phyloP scores from a whole-genome alignment of 164 flowering plant genomes.

The Sextonia rubra region DNA sequence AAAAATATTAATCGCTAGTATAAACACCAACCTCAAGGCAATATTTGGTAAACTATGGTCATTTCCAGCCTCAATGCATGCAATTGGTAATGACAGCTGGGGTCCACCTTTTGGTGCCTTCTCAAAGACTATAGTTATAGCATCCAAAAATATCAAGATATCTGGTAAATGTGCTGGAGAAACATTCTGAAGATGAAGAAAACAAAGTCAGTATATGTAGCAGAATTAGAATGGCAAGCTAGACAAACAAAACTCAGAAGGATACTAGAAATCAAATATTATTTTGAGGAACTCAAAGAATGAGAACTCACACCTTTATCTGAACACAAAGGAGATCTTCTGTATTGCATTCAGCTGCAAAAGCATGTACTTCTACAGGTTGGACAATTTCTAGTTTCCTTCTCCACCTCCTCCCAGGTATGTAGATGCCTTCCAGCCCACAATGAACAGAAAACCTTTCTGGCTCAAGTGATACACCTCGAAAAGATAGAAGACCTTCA shows the following conservation, averaged over 20 bases:
- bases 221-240: slow-evolving; percentile 3
- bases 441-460: slow-evolving; percentile 90
- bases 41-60: slow-evolving; percentile 77
- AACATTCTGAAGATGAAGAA: slow-evolving; percentile 63
- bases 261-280: not conserved
- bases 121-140: slow-evolving; percentile 81
- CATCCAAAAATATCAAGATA: slow-evolving; percentile 71
- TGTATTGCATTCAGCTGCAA: slow-evolving; percentile 87
- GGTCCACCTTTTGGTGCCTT: slow-evolving; percentile 77
- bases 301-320: slow-evolving; percentile 58
- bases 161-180: slow-evolving; percentile 78
- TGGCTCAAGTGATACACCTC: slow-evolving; percentile 78
- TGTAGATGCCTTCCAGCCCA: slow-evolving; percentile 87
- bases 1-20: not conserved
- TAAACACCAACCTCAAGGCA: slow-evolving; percentile 64
- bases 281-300: not conserved
- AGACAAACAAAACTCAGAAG: not conserved
- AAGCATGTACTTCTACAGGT: slow-evolving; percentile 78
- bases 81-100: slow-evolving; percentile 67
- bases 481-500: slow-evolving; percentile 72
- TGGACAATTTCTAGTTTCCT: slow-evolving; percentile 86
- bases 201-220: not conserved
- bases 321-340: slow-evolving; percentile 94
- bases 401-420: slow-evolving; percentile 94
- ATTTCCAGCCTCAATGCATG: slow-evolving; percentile 85